Percentiles rank a stretch among this genome's conserved stretches.
These are phyloP conservation scores for Leptographium lundbergii DNA, from an alignment of 2,329 filamentous ascomycete species.

Conservation along the genomic window DNA sequence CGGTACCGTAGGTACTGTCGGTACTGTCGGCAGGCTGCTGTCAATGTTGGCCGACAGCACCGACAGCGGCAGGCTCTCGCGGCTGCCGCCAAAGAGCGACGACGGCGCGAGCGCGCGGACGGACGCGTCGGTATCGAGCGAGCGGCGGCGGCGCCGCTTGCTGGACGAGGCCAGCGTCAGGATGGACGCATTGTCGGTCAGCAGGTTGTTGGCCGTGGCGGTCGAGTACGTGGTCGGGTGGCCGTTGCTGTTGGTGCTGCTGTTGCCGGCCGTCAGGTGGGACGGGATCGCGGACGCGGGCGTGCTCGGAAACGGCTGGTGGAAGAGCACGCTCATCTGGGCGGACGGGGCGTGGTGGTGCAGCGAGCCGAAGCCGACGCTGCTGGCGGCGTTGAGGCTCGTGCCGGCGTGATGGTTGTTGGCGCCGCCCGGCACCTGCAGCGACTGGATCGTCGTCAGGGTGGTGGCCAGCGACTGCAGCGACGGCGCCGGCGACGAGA, in stretches of 20 bases:
- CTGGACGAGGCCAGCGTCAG: slow-evolving; percentile 73
- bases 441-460: slow-evolving; percentile 73
- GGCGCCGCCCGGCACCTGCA: slow-evolving; percentile 32
- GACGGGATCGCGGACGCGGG: slow-evolving; percentile 61
- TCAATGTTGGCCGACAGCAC: slow-evolving; percentile 63
- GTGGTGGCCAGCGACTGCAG: slow-evolving; percentile 72
- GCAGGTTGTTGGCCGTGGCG: slow-evolving; percentile 70
- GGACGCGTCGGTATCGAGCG: slow-evolving; percentile 75
- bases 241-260: slow-evolving; percentile 14
- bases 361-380: neutral
- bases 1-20: too few relatives aligned
- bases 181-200: slow-evolving; percentile 79
- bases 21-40: slow-evolving; percentile 22
- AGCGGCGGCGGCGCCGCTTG: slow-evolving; percentile 63
- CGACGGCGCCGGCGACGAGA: slow-evolving; percentile 72
- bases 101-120: slow-evolving; percentile 75
- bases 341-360: too few relatives aligned
- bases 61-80: slow-evolving; percentile 67
- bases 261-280: slow-evolving; percentile 40
- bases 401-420: slow-evolving; percentile 20
- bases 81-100: slow-evolving; percentile 69
- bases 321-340: slow-evolving; percentile 36
- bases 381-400: neutral
- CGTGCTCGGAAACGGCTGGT: slow-evolving; percentile 51
- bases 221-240: slow-evolving; percentile 61